Percentiles rank a stretch among this genome's conserved stretches.
phyloP scores from a whole-genome alignment of 768 basidiomycete species.

The Heimioporus sp. region DNA sequence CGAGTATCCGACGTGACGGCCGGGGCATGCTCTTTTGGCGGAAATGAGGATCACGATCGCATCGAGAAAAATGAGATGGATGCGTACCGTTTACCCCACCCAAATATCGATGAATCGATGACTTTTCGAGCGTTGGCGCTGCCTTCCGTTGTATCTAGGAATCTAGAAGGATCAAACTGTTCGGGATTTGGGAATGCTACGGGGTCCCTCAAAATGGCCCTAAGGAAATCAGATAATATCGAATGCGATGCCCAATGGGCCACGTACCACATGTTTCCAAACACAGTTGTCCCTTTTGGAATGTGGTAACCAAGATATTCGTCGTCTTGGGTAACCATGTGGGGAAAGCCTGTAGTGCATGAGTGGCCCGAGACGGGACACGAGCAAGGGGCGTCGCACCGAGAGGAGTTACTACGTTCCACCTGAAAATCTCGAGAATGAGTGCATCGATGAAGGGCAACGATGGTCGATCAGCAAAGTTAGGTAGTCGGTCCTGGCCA shows the following conservation, averaged over 20 bases:
- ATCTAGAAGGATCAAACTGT: background rate
- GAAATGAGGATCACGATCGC: background rate
- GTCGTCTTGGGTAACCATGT: background rate
- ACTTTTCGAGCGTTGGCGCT: background rate
- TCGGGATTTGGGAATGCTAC: background rate
- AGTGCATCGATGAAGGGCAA: background rate
- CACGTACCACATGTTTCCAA: background rate
- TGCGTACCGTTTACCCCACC: background rate
- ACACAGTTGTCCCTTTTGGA: background rate
- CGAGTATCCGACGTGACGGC: background rate
- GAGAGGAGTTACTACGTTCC: background rate
- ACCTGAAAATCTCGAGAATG: background rate
- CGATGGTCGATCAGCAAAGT: background rate
- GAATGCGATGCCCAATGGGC: background rate
- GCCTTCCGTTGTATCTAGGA: background rate
- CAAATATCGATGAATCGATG: background rate
- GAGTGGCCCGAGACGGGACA: background rate
- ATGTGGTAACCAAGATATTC: background rate
- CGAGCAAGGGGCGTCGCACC: background rate
- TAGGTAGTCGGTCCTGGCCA: background rate
- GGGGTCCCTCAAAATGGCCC: background rate
- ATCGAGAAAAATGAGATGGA: background rate
- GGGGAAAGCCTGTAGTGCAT: background rate
- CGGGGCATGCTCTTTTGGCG: background rate
- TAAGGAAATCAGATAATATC: background rate